Evolutionary conservation across 495 filamentous ascomycete species (phyloP).

Genomic region (Podospora appendiculata): DNA sequence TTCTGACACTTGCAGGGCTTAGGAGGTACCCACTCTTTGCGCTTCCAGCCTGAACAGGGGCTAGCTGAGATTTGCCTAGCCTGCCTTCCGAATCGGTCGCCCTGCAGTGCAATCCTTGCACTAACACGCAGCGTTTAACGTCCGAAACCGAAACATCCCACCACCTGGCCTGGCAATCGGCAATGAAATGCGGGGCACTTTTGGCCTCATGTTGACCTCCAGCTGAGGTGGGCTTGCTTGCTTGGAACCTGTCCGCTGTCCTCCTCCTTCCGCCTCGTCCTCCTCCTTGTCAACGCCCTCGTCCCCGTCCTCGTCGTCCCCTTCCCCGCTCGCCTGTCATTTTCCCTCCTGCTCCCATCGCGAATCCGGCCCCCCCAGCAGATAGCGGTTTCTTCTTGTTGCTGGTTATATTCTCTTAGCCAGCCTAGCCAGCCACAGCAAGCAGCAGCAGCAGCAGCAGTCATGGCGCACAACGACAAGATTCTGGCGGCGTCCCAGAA

Average conservation of each 20-base stretch:
- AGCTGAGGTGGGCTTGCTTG: no score
- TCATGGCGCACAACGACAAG: conserved; percentile 23
- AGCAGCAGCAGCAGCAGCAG: background rate
- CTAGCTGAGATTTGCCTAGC: background rate
- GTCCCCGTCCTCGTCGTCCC: no score
- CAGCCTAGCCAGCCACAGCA: no score
- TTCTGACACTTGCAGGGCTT: no score
- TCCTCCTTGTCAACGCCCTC: background rate
- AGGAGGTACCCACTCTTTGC: no score
- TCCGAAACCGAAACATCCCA: background rate
- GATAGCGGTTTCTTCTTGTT: background rate
- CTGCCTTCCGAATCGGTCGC: background rate
- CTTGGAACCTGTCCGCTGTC: background rate
- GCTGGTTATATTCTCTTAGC: background rate
- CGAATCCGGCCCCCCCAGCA: no score
- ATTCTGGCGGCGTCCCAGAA: conserved; percentile 55
- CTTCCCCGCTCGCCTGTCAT: no score
- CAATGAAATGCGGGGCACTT: no score
- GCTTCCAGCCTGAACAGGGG: background rate
- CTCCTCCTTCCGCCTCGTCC: background rate
- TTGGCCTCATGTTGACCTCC: no score
- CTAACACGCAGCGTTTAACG: background rate
- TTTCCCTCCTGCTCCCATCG: no score
- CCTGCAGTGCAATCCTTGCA: background rate
- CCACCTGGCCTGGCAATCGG: background rate